Evolutionary conservation across 1,284 basidiomycete genomes (phyloP).

Genomic region (Sporisorium graminicola): DNA sequence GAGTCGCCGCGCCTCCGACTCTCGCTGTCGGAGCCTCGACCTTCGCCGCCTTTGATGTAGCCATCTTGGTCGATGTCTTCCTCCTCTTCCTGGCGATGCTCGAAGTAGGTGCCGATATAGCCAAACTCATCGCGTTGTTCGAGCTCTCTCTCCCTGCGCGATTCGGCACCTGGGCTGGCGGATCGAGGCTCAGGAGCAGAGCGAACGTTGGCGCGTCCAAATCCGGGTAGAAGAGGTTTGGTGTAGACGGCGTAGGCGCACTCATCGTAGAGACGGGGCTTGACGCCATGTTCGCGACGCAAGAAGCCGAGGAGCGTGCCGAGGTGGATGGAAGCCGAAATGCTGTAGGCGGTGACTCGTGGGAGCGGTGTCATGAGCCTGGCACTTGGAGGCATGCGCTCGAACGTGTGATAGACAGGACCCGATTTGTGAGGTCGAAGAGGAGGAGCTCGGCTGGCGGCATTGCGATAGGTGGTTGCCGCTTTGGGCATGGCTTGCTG

Average conservation of each 20-base stretch:
- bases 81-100: slow-evolving; percentile 57
- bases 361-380: slow-evolving; percentile 61
- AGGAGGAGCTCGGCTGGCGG: slow-evolving; percentile 43
- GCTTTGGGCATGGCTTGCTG: slow-evolving; percentile 38
- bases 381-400: slow-evolving; percentile 63
- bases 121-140: slow-evolving; percentile 90
- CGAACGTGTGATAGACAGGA: slow-evolving; percentile 67
- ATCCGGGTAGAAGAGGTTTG: slow-evolving; percentile 89
- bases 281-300: slow-evolving; percentile 92
- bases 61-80: slow-evolving; percentile 66
- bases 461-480: slow-evolving; percentile 37
- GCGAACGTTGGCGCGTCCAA: slow-evolving; percentile 85
- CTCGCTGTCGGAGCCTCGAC: slow-evolving; percentile 51
- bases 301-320: slow-evolving; percentile 74
- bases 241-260: slow-evolving; percentile 93
- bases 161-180: slow-evolving; percentile 75
- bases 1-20: slow-evolving; percentile 32
- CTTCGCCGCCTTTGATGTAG: slow-evolving; percentile 66
- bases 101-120: slow-evolving; percentile 77
- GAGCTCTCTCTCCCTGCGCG: slow-evolving; percentile 76
- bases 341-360: slow-evolving; percentile 77
- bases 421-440: slow-evolving; percentile 48
- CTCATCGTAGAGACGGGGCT: slow-evolving; percentile 90
- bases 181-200: slow-evolving; percentile 77
- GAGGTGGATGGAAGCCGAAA: slow-evolving; percentile 76